Evolutionary conservation across 1,284 basidiomycete genomes (phyloP).

Genomic region (Fistulina hepatica): DNA sequence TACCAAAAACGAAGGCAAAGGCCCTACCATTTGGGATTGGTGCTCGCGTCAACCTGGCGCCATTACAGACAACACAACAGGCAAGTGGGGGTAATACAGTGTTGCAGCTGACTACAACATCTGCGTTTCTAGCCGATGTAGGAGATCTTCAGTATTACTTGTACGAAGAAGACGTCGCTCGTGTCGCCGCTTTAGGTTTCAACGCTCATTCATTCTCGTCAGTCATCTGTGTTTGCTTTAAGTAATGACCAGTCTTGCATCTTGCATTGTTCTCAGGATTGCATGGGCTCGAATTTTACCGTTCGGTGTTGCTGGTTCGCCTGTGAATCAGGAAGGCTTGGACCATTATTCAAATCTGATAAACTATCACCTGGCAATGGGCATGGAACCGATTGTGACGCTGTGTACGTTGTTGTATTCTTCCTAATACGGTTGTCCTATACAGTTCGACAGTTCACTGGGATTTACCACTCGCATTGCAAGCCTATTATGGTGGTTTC

Average conservation of each 20-base stretch:
- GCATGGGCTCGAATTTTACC: slow-evolving; percentile 41
- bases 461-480: slow-evolving; percentile 35
- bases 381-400: slow-evolving; percentile 36
- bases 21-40: slow-evolving; percentile 40
- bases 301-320: slow-evolving; percentile 35
- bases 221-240: slow-evolving; percentile 10
- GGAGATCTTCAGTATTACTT: slow-evolving; percentile 36
- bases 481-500: slow-evolving; percentile 38
- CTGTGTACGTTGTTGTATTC: slow-evolving; percentile 25
- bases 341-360: slow-evolving; percentile 39
- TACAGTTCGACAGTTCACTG: slow-evolving; percentile 29
- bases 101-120: background rate
- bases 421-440: slow-evolving; percentile 3
- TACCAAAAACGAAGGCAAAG: slow-evolving; percentile 36
- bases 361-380: slow-evolving; percentile 30
- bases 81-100: slow-evolving; percentile 14
- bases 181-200: slow-evolving; percentile 35
- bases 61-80: slow-evolving; percentile 31
- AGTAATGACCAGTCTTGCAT: too few species aligned
- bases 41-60: slow-evolving; percentile 31
- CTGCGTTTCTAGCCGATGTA: slow-evolving; percentile 28
- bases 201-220: slow-evolving; percentile 41
- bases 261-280: slow-evolving; percentile 23
- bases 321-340: slow-evolving; percentile 33
- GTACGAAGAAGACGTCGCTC: slow-evolving; percentile 37